Evolutionary conservation across 768 basidiomycete genomes (phyloP), one percentile per base, ranked within the genome.

Genomic region (Termitomyces sp.): DNA sequence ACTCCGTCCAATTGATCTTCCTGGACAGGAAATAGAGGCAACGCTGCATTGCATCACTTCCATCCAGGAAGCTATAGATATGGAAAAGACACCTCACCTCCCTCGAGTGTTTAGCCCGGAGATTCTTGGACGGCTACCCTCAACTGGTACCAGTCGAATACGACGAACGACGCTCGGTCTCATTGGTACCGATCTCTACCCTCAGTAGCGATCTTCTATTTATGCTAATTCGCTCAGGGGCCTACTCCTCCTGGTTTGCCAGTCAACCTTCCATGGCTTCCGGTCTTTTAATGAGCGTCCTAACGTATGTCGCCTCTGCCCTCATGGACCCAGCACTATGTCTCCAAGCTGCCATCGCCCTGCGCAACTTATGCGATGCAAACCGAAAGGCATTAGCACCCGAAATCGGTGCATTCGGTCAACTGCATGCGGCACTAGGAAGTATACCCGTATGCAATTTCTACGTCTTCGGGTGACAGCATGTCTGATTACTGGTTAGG

Each of bases 291-390:
- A 81, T 91, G 73, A 81, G 78, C 41, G 84, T 82, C 0, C 78
- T 93, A 30, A 78, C 77, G 11, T 91, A 88, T 66, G 85, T 93
- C 31, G 86, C 87, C 0, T 75, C 85, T 16, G 88, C 89, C 3
- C 73, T 95, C 27, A 75, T 83, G 0, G 91, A 91, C 60, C 81
- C 80, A 6, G 71, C 73, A 33, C 76, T 88, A 33, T 90, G 82
- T 67, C 80, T 85, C 0, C 80, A 85, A 8, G 93, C 93, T 1
- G 93, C 94, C 0, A 87, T 87, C 51, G 85, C 93, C 0, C 78
- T 98, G 30, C 85, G 91, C 42, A 89, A 93, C 56, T 72, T 97
- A 3, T 97, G 95, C 66, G 95, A 97, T 71, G 85, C 91, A 41
- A 97, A 97, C 68, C 78, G 95, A 55, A 78, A 78, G n/a, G 89